Conservation (phyloP, 208 protist genomes). For the Leishmania amazonensis region DNA sequence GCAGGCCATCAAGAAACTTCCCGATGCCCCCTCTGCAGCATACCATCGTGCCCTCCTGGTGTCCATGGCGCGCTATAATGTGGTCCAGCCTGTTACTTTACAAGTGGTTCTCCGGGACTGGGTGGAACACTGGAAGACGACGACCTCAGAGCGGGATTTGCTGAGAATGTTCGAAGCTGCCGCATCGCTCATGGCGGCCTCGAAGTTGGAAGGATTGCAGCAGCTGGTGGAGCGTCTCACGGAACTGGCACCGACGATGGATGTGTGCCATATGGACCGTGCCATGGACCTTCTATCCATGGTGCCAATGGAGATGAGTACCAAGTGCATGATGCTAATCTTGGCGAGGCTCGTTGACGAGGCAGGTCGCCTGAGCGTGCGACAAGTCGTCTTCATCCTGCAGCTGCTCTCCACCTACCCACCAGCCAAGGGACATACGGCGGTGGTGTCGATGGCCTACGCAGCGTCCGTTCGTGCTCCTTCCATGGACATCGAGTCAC, state of each 20-base stretch:
- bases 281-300: slow-evolving; percentile 76
- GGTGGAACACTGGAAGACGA: slow-evolving; percentile 7
- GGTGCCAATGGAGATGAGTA: slow-evolving; percentile 53
- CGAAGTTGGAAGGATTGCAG: slow-evolving; percentile 13
- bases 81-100: slow-evolving; percentile 33
- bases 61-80: slow-evolving; percentile 66
- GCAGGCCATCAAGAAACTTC: slow-evolving; percentile 41
- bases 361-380: slow-evolving; percentile 57
- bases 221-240: slow-evolving; percentile 38
- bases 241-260: slow-evolving; percentile 40
- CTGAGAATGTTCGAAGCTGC: slow-evolving; percentile 55
- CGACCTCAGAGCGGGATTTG: slow-evolving; percentile 56
- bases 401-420: slow-evolving; percentile 83
- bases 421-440: slow-evolving; percentile 62
- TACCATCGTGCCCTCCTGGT: slow-evolving; percentile 75
- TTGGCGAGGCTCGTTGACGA: slow-evolving; percentile 67
- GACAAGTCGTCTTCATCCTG: slow-evolving; percentile 56
- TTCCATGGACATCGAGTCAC: slow-evolving; percentile 50
- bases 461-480: slow-evolving; percentile 57
- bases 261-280: slow-evolving; percentile 48
- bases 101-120: slow-evolving; percentile 43
- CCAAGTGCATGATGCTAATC: slow-evolving; percentile 50
- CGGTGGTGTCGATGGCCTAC: slow-evolving; percentile 73
- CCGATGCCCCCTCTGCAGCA: slow-evolving; percentile 27
- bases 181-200: slow-evolving; percentile 30